Evolutionary conservation across 305 asterid genomes (phyloP), one percentile per base, ranked within the genome.

Genomic region (Solanum hybrid): DNA sequence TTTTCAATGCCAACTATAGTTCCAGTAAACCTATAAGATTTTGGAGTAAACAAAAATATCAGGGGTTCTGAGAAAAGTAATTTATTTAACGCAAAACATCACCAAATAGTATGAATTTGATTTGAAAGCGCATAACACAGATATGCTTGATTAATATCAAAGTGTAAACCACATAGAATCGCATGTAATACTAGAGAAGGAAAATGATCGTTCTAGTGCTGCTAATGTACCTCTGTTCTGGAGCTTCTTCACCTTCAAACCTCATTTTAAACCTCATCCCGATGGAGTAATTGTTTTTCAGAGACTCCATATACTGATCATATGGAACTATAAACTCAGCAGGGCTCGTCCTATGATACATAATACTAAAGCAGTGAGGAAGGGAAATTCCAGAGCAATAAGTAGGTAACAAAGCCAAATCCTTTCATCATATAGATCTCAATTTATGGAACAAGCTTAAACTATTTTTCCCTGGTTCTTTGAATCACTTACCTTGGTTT

Each of bases 211-310:
- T 46, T 82, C 73, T 29, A 51, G 38, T 46, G 87, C 14, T 20
- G 42, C 85, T 87, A 37, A 71, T 16, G 20, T 88, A 90, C 92
- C 92, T 88, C 78, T 88, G 73, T 38, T 91, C 92, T 14, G 91
- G 92, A 86, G 90, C 92, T 86, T 91, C 92, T 56, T 91, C 92
- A 60, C 92, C 92, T 85, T 91, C 92, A 73, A 91, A 91, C 88
- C 88, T 91, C 92, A 91, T 91, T 87, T 91, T 89, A 87, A 91
- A 91, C 86, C 91, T 79, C 92, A 91, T 89, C 82, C 92, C 92
- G 38, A 89, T 90, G 79, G 92, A 87, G 51, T 89, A 71, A 79
- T 91, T 89, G 80, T 36, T 82, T 36, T 82, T 91, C 85, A 37
- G 88, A 79, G 87, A 90, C 86, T 91, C 91, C 79, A 91, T 88